Percentiles rank a stretch among this genome's conserved stretches.
Evolutionary conservation across 1,139 yeast genomes (phyloP).

Genomic region (Hyphopichia fennica): DNA sequence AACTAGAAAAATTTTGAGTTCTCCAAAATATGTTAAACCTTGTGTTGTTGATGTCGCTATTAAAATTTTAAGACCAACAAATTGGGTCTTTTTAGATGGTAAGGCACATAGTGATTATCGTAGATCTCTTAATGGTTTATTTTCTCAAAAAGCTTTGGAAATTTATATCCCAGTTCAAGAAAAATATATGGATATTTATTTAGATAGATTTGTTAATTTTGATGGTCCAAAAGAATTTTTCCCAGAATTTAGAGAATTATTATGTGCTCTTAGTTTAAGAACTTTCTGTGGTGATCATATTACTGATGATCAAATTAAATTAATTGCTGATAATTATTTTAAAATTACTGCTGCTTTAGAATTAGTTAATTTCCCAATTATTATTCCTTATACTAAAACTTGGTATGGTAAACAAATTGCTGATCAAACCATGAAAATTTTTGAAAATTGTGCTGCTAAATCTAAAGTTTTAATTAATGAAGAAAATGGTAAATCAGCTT

Average conservation of each 20-base stretch:
- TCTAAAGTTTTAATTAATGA: conserved; percentile 75
- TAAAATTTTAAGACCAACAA: conserved; percentile 88
- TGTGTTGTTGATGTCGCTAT: conserved; percentile 97
- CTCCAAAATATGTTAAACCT: conserved; percentile 89
- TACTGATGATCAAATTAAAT: conserved; percentile 82
- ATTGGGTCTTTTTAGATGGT: conserved; percentile 98
- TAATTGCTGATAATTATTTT: conserved; percentile 88
- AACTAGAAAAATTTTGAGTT: conserved; percentile 82
- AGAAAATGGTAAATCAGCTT: conserved; percentile 73
- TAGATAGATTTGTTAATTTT: conserved; percentile 60
- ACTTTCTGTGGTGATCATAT: conserved; percentile 96
- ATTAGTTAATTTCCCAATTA: conserved; percentile 95
- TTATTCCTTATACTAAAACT: conserved; percentile 91
- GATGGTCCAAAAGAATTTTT: conserved; percentile 74
- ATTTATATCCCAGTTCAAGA: conserved; percentile 84
- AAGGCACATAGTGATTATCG: conserved; percentile 93
- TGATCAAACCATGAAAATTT: conserved; percentile 89
- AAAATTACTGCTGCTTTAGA: conserved; percentile 93
- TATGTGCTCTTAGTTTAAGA: conserved; percentile 90
- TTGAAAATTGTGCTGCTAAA: conserved; percentile 82
- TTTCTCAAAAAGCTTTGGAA: conserved; percentile 80
- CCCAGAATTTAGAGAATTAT: conserved; percentile 91
- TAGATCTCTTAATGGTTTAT: conserved; percentile 83
- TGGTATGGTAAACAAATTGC: conserved; percentile 97
- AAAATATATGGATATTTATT: conserved; percentile 74